Evolutionary conservation across 2,329 filamentous ascomycete genomes (phyloP), one percentile per base, ranked within the genome.

Genomic region (Teratosphaeria destructans): DNA sequence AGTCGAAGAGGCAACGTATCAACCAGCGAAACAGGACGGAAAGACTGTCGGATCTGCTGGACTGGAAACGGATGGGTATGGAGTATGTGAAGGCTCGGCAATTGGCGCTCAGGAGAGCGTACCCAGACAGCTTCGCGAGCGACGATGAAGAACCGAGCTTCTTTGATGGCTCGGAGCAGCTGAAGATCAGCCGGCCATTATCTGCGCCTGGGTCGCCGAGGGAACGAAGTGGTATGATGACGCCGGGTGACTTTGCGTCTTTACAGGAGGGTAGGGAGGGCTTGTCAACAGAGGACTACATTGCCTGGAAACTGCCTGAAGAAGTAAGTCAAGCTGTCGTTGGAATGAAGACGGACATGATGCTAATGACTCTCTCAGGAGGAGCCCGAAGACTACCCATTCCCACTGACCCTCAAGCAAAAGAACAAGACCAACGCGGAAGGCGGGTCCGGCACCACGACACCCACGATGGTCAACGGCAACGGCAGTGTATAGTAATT

Each of bases 11-110:
- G 62, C 94, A 99, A 76, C 89, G 94, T 56, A 99, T 99, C 82
- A 99, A 99, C 81, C 94, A 97, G 79, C 85, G 94, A 56, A 99
- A 99, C 77, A 85, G 94, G 58, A 99, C 94, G 0, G 94, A 99
- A 79, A 85, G 94, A 55, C 79, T 99, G 58, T 95, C 91, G 70
- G 94, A 99, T 73, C 80, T 99, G 61, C 82, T 99, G 49, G 94
- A 99, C 77, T 99, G 94, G 94, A 97, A 97, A 82, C 84, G 94
- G 56, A 99, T 99, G 94, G 94, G 94, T 26, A 87, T 97, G 86
- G 94, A 99, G 77, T 99, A 99, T 72, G 90, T 96, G 77, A 99
- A 97, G 80, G 94, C 94, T 37, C 85, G 94, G 55, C 94, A 97
- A 75, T 77, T 99, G 70, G 94, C 94, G 27, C 80, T 99, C 64